Conservation (phyloP, 805 yeast species). For the Kluyveromyces wickerhamii region DNA sequence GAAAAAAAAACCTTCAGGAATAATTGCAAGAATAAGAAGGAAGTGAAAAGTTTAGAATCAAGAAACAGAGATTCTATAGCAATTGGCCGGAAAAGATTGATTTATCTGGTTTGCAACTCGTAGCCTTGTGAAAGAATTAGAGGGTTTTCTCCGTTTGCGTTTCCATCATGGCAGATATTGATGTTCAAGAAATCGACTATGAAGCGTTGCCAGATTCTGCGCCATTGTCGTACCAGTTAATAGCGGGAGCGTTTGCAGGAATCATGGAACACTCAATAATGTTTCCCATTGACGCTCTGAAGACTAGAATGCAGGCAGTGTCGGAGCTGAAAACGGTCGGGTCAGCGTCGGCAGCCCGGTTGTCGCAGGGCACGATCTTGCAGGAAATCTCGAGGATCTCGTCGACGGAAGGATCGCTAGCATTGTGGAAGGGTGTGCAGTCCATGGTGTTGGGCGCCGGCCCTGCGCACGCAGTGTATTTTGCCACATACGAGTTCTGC, state of each 20-base stretch:
- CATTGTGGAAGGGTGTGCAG: slow-evolving; percentile 90
- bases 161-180: neutral
- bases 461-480: slow-evolving; percentile 96
- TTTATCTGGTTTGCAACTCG: too few relatives aligned
- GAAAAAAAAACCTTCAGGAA: too few relatives aligned
- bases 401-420: slow-evolving; percentile 80
- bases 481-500: slow-evolving; percentile 83
- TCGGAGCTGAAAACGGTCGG: slow-evolving; percentile 7
- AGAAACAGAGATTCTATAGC: too few relatives aligned
- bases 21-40: too few relatives aligned
- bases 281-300: slow-evolving; percentile 95
- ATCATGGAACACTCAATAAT: slow-evolving; percentile 96
- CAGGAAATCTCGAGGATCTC: slow-evolving; percentile 65
- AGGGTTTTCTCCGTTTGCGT: too few relatives aligned
- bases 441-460: slow-evolving; percentile 97
- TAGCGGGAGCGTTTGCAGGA: slow-evolving; percentile 98
- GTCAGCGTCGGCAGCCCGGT: slow-evolving; percentile 25
- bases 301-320: slow-evolving; percentile 78
- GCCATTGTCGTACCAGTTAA: slow-evolving; percentile 68
- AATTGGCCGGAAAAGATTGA: too few relatives aligned
- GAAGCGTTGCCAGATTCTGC: slow-evolving; percentile 88
- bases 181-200: slow-evolving; percentile 58
- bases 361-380: slow-evolving; percentile 34
- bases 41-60: too few relatives aligned
- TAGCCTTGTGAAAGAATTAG: too few relatives aligned